Base-by-base conservation (phyloP, 2,329 filamentous ascomycete genomes). In the Lachnellula occidentalis region DNA sequence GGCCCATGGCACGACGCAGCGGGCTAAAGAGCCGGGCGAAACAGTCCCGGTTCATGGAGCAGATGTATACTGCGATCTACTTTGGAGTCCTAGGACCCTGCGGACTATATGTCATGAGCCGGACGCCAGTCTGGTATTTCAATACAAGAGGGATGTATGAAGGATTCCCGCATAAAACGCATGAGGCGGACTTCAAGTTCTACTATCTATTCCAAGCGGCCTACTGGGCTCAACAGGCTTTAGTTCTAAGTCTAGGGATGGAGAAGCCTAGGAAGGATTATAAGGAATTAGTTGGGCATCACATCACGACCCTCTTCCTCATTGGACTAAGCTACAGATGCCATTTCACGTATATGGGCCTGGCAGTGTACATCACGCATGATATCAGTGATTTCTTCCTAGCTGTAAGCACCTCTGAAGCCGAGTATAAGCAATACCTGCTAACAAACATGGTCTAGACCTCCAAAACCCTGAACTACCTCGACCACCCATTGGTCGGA, bases 341-440 rank as follows among this genome's bases (percentile, higher is more conserved):
- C 77, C 92, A 96, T 73, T 96, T 96, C 71, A 95, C 91, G 31
- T 92, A 95, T 73, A 94, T 96, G 70, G 92, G 92, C 19, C 75
- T 96, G 54, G 89, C 90, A 21, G 90, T 96, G 36, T 96, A 95
- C 73, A 90, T 92, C 58, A 96, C 92, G 11, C 90, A 95, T 72
- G 92, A 96, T 69, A 88, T 96, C 58, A 91, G 86, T 58, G 92
- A 96, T 72, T 96, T 96, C 74, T 96, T 96, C 81, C 80, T 96
- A 46, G 92, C 92, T 36, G 88, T 91, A 81, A 73, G 86, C 73
- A 27, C 39, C 14, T 8, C 37, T 9, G 37, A n/a, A 42, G 19
- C 14, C 27, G 9, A 34, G 45, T 43, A 9, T 37, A 6, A 14
- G 15, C 9, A 36, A 36, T 41, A 5, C 9, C 5, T 31, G 37